Conservation (phyloP, 2,329 filamentous ascomycete species). For the Pyrenochaeta sp. region DNA sequence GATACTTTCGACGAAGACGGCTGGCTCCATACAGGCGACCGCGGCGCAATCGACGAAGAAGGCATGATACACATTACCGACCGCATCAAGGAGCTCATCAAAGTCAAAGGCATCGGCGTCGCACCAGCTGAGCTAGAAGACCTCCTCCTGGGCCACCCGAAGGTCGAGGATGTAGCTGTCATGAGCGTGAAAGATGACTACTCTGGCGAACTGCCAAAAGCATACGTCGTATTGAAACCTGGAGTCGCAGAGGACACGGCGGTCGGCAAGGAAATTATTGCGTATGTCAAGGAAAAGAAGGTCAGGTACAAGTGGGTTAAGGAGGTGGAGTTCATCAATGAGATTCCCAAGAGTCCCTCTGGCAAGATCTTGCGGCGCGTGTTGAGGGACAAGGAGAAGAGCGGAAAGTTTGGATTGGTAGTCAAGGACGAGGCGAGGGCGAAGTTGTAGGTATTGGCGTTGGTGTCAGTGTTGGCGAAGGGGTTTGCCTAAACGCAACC, state of each 20-base stretch:
- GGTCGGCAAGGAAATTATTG: conserved; percentile 53
- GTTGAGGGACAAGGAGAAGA: conserved; percentile 54
- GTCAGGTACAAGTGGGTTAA: conserved; percentile 58
- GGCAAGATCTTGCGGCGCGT: conserved; percentile 59
- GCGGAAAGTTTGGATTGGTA: conserved; percentile 36
- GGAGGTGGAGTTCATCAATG: conserved; percentile 56
- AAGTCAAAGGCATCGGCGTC: conserved; percentile 70
- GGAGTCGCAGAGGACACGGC: conserved; percentile 38
- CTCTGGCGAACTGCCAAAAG: conserved; percentile 57
- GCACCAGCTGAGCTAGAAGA: conserved; percentile 72
- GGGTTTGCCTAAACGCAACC: not conserved
- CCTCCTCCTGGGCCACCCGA: conserved; percentile 64
- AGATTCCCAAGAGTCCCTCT: conserved; percentile 58
- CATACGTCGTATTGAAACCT: conserved; percentile 54
- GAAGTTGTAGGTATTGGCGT: conserved; percentile 46
- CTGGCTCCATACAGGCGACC: conserved; percentile 67
- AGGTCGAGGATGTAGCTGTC: conserved; percentile 66
- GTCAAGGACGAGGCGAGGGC: conserved; percentile 38
- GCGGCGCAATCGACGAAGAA: conserved; percentile 63
- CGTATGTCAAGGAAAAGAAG: conserved; percentile 55
- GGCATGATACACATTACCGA: conserved; percentile 67
- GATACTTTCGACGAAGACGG: conserved; percentile 59
- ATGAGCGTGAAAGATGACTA: conserved; percentile 64
- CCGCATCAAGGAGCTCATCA: conserved; percentile 74
- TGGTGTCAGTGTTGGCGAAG: not conserved